Base-by-base conservation (phyloP, 2,329 filamentous ascomycete species). In the Knufia fluminis region DNA sequence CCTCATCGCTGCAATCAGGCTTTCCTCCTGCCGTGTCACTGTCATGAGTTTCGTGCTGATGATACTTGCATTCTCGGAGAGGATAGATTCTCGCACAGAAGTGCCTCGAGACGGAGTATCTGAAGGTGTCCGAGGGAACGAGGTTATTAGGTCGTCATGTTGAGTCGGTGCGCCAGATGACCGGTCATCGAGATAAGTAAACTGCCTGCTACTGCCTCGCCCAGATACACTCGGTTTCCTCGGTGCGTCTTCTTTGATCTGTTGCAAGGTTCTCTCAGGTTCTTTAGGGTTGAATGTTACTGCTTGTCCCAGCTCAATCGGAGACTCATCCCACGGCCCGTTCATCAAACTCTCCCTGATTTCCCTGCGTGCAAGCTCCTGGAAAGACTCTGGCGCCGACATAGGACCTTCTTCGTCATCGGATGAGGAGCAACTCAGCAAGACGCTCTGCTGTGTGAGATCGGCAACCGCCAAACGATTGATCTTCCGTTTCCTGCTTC, bases 11-110 rank as follows among this genome's bases (percentile, higher is more conserved):
- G 73, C 72, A 2, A 77, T 61, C 1, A 77, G 64, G 35, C 69
- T 65, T 52, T 76, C 71, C 60, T 77, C 74, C 58, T 76, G 73
- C 48, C 71, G 64, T 0, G 74, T 77, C 22, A 77, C 74, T 12
- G 72, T 69, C 62, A 77, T 75, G 17, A 75, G 61, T 36, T 69
- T 67, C 52, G 70, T 72, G 52, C 70, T 64, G 45, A 51, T 52
- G 44, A 58, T 51, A 32, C 56, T 58, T 3, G 49, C 54, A 41
- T 45, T 52, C 16, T 58, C 56, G n/a, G 57, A 58, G 6, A 55
- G 26, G 6, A 41, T 31, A 16, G 52, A 53, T 17, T 51, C 46
- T 48, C 46, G 50, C 31, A 53, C 36, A 28, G 57, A 56, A 8
- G 46, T 44, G 26, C 51, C 51, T 12, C 44, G 46, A 24, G 52